Evolutionary conservation across 2,329 filamentous ascomycete genomes (phyloP).

Genomic region (Cladobotryum mycophilum): DNA sequence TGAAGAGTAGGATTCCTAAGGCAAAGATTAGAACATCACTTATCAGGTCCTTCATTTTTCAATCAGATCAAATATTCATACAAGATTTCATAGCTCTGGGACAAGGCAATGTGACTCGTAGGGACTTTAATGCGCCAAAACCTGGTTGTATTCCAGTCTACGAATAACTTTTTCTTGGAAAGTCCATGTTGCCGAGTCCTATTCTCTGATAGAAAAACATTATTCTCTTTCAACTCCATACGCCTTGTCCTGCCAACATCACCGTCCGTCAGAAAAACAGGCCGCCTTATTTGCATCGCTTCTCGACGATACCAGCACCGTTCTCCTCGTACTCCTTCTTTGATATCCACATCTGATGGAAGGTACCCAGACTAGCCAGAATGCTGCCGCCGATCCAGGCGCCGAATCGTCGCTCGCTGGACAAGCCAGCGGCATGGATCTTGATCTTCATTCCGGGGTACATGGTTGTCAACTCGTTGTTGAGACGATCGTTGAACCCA

Average conservation of each 20-base stretch:
- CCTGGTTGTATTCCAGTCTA: constrained; percentile 2
- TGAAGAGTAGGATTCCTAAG: too few relatives aligned
- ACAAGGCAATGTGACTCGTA: background rate
- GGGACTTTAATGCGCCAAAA: background rate
- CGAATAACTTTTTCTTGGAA: constrained; percentile 2
- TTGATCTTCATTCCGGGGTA: constrained; percentile 84
- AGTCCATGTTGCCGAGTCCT: constrained; percentile 1
- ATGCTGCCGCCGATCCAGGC: constrained; percentile 97
- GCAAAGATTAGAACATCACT: too few relatives aligned
- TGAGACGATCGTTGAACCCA: constrained; percentile 85
- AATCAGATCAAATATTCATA: too few relatives aligned
- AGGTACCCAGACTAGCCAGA: constrained; percentile 87
- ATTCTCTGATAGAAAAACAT: constrained; percentile 1
- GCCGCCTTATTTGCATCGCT: constrained; percentile 72
- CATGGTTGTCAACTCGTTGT: constrained; percentile 71
- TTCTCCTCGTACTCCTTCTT: constrained; percentile 98
- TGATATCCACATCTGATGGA: constrained; percentile 99
- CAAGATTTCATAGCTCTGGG: background rate
- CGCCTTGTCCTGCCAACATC: constrained; percentile 19
- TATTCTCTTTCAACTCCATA: constrained; percentile 28
- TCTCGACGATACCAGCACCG: constrained; percentile 83
- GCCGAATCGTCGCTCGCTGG: constrained; percentile 83
- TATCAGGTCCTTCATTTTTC: too few relatives aligned
- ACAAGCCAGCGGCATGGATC: constrained; percentile 79
- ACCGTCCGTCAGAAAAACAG: background rate